Base-by-base conservation (phyloP, 148 eudicot species). In the Rhododendron vialii region DNA sequence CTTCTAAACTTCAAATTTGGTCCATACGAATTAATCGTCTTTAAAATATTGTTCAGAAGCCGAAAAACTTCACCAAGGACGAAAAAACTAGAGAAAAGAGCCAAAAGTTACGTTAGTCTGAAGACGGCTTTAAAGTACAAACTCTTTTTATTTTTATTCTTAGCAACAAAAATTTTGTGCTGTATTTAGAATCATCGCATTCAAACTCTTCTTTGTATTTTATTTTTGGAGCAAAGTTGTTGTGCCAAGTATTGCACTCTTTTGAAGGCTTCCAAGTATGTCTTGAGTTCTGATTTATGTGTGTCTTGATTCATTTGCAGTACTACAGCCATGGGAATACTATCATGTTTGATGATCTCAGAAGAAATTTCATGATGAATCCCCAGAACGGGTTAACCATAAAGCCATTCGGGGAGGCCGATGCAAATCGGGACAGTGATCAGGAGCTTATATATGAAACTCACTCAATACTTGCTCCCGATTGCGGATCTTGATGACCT, bases 301-400 rank as follows among this genome's bases (percentile, higher is more conserved):
- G 18, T 75, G 50, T 55, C 22, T 76, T 86, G 48, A 59, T 87
- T 45, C 85, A 47, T 83, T 24, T 88, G 92, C 98, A 97, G 98
- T 92, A 92, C 86, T 97, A 97, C 86, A 93, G 86, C 85, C 86
- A 95, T 38, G 93, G 90, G 87, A 97, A 97, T 92, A 97, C 99
- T 12, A 97, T 97, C 85, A 97, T 97, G 99, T 97, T 97, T 81
- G 99, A 95, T 81, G 99, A 97, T 89, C 91, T 97, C 69, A 87
- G 94, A 81, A 92, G 99, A 86, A 97, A 95, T 80, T 97, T 95
- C 65, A 98, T 95, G 88, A 97, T 97, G 99, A 97, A 97, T 88
- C 99, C 99, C 28, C 98, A 93, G 88, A 97, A 97, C 43, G 99
- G 99, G 59, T 87, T 97, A 91, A 86, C 92, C 0, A 97, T 97